phyloP scores from a whole-genome alignment of 805 yeast species.

The Candida alai region DNA sequence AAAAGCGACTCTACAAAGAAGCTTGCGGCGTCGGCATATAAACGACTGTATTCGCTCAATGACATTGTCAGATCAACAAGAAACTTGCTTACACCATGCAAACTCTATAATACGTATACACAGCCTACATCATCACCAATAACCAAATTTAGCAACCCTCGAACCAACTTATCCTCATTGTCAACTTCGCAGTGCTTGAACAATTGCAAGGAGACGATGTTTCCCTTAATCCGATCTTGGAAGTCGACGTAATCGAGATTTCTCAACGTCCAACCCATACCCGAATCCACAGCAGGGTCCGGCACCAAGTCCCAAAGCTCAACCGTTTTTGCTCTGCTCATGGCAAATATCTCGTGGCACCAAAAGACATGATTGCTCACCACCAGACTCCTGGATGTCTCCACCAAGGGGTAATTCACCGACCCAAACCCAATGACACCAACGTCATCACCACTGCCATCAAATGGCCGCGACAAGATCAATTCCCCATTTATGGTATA shows the following conservation, averaged over 20 bases:
- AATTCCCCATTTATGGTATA: conserved; percentile 54
- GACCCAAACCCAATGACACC: conserved; percentile 28
- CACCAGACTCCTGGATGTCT: conserved; percentile 16
- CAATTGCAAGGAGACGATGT: conserved; percentile 27
- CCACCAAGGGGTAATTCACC: conserved; percentile 25
- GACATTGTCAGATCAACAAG: too few relatives aligned
- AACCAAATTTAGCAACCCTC: conserved; percentile 40
- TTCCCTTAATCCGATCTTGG: conserved; percentile 10
- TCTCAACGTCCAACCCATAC: conserved; percentile 11
- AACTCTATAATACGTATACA: conserved; percentile 30
- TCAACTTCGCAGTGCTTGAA: conserved; percentile 27
- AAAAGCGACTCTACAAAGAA: too few relatives aligned
- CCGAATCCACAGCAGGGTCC: conserved; percentile 1
- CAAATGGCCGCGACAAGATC: conserved; percentile 20
- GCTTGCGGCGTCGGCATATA: too few relatives aligned
- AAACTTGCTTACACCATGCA: too few relatives aligned
- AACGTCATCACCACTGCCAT: conserved; percentile 13
- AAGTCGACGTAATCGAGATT: conserved; percentile 9
- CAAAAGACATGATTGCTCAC: conserved; percentile 31
- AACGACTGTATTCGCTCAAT: too few relatives aligned
- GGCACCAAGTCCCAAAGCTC: conserved; percentile 22
- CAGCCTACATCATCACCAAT: conserved; percentile 55
- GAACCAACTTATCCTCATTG: conserved; percentile 30
- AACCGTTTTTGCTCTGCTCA: conserved; percentile 17
- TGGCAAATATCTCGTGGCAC: conserved; percentile 32